Base-by-base conservation (phyloP, 805 yeast species). In the Sporopachydermia lactativora region DNA sequence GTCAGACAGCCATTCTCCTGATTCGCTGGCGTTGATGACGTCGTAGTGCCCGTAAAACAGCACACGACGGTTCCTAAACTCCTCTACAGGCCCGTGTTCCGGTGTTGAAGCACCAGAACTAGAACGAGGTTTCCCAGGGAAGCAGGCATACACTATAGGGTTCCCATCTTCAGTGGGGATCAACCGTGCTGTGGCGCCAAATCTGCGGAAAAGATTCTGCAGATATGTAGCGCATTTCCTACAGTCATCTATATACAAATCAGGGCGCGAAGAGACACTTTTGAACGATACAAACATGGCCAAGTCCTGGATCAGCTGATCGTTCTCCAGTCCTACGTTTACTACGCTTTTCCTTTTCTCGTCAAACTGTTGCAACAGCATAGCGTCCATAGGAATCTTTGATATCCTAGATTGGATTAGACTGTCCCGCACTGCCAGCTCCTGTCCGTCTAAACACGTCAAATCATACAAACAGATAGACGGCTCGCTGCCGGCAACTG, bases 1-100 rank as follows among this genome's bases (percentile, higher is more conserved):
- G 46, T 80, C 77, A 0, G 92, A 72, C 5, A 64, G 55, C 96
- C 97, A 89, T 19, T 65, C 65, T 4, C 65, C 66, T 16, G 64
- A 60, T 39, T 68, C 68, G 24, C 73, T 71, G 0, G 94, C 94
- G 43, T 81, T 82, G 35, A 89, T 85, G 18, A 89, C 96, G 59
- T 89, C 98, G 54, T 92, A 89, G 64, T 89, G 98, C 1, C 95
- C 97, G 58, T 89, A 89, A 81, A 94, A 89, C 38, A 89, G 57
- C 3, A 85, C 66, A 42, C 82, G 74, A 42, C 35, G 2, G 41
- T 37, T 5, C 42, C 39, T 11, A 3, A 8, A 42, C 47, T 18
- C 41, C 34, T 19, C 38, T 4, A n/a, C 28, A 13, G 11, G 16
- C 14, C 42, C 36, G 15, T 45, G 19, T 41, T 4, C 37, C 15